Evolutionary conservation across 495 filamentous ascomycete species (phyloP).

Genomic region (Alectoria sarmentosa): DNA sequence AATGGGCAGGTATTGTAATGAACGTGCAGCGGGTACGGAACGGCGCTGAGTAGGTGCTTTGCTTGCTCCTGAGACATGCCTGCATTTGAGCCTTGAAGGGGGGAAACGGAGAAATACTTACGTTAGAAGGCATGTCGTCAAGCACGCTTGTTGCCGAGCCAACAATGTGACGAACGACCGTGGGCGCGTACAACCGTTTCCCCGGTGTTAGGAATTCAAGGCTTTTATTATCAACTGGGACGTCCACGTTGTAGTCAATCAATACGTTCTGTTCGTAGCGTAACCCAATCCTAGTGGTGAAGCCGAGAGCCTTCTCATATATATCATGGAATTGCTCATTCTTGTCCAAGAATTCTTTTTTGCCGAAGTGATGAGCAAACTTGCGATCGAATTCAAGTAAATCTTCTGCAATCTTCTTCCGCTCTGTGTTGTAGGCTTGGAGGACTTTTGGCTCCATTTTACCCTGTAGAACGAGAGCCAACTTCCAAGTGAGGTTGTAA

Average conservation of each 20-base stretch:
- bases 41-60: too few relatives aligned
- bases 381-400: constrained; percentile 63
- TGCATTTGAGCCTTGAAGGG: too few relatives aligned
- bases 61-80: too few relatives aligned
- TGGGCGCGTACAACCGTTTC: neutral
- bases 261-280: neutral
- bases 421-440: constrained; percentile 65
- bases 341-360: neutral
- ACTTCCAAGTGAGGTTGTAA: constrained; percentile 80
- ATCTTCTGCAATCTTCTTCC: constrained; percentile 61
- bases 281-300: neutral
- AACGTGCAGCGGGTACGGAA: too few relatives aligned
- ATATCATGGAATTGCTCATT: neutral
- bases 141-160: neutral
- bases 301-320: neutral
- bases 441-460: constrained; percentile 51
- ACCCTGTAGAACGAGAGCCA: constrained; percentile 61
- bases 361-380: constrained; percentile 1
- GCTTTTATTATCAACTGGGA: neutral
- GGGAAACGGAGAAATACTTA: too few relatives aligned
- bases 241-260: neutral
- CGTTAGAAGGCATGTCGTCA: constrained; percentile 8
- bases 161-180: constrained; percentile 1
- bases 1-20: too few relatives aligned
- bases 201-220: constrained; percentile 5